Percentiles rank a stretch among this genome's conserved stretches.
Conservation (phyloP, 768 basidiomycete genomes). For the Xerocomellus chrysenteron region DNA sequence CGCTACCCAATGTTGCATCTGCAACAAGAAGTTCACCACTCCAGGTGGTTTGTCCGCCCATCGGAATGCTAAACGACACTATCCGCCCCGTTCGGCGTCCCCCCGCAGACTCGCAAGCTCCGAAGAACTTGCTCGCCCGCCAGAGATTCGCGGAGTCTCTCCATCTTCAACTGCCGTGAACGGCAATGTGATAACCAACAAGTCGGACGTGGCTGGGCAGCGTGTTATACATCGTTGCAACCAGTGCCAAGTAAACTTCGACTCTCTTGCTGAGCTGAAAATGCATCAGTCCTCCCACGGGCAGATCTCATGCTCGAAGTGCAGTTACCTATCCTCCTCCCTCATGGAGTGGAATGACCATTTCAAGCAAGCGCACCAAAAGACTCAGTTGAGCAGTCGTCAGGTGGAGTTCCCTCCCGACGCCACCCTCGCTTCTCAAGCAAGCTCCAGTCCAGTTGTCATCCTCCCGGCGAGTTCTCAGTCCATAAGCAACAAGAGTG, state of each 20-base stretch:
- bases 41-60: slow-evolving; percentile 16
- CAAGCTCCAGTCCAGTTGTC: slow-evolving; percentile 16
- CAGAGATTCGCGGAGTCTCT: slow-evolving; percentile 3
- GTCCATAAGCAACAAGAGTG: slow-evolving; percentile 7
- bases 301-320: slow-evolving; percentile 27
- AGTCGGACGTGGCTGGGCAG: slow-evolving; percentile 1
- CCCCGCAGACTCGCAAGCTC: not conserved
- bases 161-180: not conserved
- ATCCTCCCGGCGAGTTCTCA: slow-evolving; percentile 19
- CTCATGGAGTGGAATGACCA: slow-evolving; percentile 30
- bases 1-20: slow-evolving; percentile 22
- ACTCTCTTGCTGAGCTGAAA: slow-evolving; percentile 19
- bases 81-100: slow-evolving; percentile 7
- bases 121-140: slow-evolving; percentile 1
- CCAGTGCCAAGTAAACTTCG: slow-evolving; percentile 20
- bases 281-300: slow-evolving; percentile 19
- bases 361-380: slow-evolving; percentile 22
- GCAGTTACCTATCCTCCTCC: slow-evolving; percentile 18
- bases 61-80: slow-evolving; percentile 25
- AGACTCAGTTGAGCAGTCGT: not conserved
- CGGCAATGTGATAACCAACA: not conserved
- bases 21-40: slow-evolving; percentile 27
- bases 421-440: not conserved
- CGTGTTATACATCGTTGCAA: slow-evolving; percentile 13
- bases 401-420: slow-evolving; percentile 10